phyloP scores from a whole-genome alignment of 768 basidiomycete genomes.

The Rhizopogon roseolus region DNA sequence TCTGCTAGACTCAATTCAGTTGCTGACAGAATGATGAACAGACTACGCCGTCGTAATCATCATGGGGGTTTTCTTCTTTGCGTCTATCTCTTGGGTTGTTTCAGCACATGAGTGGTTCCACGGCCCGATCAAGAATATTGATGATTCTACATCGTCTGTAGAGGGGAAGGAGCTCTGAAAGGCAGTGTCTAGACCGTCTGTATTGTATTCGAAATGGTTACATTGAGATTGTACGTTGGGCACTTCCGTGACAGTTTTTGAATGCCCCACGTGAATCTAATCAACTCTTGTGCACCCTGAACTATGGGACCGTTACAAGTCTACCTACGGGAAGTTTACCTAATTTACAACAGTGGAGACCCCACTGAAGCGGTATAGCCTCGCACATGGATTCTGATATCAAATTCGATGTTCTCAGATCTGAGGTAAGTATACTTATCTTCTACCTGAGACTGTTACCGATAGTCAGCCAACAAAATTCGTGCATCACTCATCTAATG shows the following conservation, averaged over 20 bases:
- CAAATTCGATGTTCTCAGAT: not conserved
- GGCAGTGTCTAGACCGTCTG: not conserved
- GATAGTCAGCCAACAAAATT: too few species aligned
- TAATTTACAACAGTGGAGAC: not conserved
- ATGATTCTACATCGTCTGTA: conserved; percentile 12
- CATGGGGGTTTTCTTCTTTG: conserved; percentile 60
- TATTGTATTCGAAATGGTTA: not conserved
- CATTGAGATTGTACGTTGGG: not conserved
- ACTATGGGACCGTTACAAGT: not conserved
- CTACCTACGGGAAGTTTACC: too few species aligned
- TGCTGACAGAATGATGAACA: conserved; percentile 20
- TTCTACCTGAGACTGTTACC: too few species aligned
- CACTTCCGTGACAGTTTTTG: not conserved
- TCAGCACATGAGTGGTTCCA: conserved; percentile 71
- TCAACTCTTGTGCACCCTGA: not conserved
- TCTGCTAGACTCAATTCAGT: not conserved
- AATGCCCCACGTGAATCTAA: not conserved
- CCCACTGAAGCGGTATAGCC: not conserved
- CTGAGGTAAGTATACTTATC: not conserved
- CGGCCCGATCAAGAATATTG: conserved; percentile 55
- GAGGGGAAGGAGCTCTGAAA: conserved; percentile 9
- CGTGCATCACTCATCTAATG: too few species aligned
- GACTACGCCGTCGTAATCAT: conserved; percentile 70
- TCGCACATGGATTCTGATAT: not conserved
- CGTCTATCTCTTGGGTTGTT: conserved; percentile 56